phyloP scores from a whole-genome alignment of 306 rosid genomes.

The Corylus avellana region DNA sequence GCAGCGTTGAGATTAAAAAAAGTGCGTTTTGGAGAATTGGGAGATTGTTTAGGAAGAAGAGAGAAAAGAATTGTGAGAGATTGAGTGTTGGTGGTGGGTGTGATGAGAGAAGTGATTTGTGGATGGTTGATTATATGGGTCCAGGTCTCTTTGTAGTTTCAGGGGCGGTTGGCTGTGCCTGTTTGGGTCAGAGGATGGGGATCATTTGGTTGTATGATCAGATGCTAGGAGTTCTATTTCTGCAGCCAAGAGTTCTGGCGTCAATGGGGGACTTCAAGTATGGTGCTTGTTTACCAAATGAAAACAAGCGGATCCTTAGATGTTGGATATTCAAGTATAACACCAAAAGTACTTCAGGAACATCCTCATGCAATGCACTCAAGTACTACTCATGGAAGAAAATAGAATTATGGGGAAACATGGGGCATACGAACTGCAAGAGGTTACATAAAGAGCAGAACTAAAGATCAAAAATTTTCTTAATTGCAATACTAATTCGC shows the following conservation, averaged over 20 bases:
- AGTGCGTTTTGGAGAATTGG: slow-evolving; percentile 73
- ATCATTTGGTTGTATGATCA: slow-evolving; percentile 45
- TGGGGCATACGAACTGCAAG: too few relatives aligned
- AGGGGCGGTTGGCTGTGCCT: slow-evolving; percentile 56
- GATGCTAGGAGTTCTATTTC: slow-evolving; percentile 94
- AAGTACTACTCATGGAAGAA: not conserved
- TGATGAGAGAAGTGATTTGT: slow-evolving; percentile 69
- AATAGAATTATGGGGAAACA: not conserved
- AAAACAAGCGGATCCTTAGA: not conserved
- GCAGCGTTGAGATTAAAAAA: slow-evolving; percentile 67
- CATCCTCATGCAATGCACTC: not conserved
- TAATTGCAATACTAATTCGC: too few relatives aligned
- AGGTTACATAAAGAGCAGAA: too few relatives aligned
- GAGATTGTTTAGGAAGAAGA: slow-evolving; percentile 72
- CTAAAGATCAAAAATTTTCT: too few relatives aligned
- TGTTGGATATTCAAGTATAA: not conserved
- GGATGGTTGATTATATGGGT: slow-evolving; percentile 61
- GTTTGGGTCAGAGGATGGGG: slow-evolving; percentile 81
- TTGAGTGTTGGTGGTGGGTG: slow-evolving; percentile 68
- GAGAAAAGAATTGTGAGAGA: slow-evolving; percentile 60
- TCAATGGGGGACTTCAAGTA: slow-evolving; percentile 54
- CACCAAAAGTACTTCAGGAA: not conserved
- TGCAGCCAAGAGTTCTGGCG: slow-evolving; percentile 90
- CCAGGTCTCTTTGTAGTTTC: slow-evolving; percentile 91
- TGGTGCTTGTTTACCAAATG: not conserved